Base-by-base conservation (phyloP, 176 grass and related monocot genomes). In the Ampelocalamus luodianensis region DNA sequence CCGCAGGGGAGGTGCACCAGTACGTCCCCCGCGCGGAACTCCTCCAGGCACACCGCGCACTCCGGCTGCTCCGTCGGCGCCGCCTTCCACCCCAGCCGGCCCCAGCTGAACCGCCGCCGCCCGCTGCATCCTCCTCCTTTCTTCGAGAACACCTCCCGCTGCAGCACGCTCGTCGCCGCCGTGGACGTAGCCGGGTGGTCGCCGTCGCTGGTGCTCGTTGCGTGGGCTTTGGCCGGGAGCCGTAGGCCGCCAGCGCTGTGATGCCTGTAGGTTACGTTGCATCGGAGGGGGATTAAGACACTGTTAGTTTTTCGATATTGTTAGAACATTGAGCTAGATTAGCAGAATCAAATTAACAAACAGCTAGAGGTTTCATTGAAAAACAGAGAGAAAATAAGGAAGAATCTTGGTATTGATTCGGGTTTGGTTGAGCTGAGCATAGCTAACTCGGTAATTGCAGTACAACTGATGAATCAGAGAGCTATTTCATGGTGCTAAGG, bases 11-110 rank as follows among this genome's bases (percentile, higher is more conserved):
- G 89, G 68, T 92, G 93, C 27, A 82, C 77, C 68, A 98, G 79
- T 23, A 90, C 85, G 24, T 98, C 93, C 0, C 96, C 96, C 0
- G 50, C 79, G 36, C 46, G 64, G 80, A 98, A 88, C 78, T 98
- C 91, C 38, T 98, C 96, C 34, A 98, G 81, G 69, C 96, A 98
- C 53, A 98, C 93, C n/a, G 87, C 91, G 46, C 96, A 98, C 48
- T 93, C 93, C 58, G 46, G 17, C 3, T 72, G 61, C 34, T 88
- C 87, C 29, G 68, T 54, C 5, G 68, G 44, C 39, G 79, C 48
- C 1, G 80, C 15, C 1, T 66, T 29, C 67, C 63, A 40, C 88
- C 72, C 85, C 88, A 93, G 79, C 82, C 87, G 56, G 23, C 89
- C 76, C 93, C 93, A 93, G 36, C 74, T 80, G 55, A 98, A 90